Base-by-base conservation (phyloP, 108 stramenopile genomes). In the Nitzschia palea region DNA sequence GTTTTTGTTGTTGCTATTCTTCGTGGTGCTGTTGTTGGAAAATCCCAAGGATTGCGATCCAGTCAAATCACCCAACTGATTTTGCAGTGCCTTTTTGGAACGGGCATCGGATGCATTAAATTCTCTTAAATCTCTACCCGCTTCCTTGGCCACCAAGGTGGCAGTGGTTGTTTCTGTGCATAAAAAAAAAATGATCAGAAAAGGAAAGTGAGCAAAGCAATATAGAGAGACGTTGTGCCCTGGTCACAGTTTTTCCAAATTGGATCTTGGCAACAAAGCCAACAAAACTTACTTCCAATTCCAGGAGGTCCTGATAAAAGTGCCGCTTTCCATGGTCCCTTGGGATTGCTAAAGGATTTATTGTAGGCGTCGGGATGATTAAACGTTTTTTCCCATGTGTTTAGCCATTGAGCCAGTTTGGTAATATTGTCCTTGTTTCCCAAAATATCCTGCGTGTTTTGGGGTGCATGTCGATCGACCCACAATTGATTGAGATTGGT, bases 301-400 rank as follows among this genome's bases (percentile, higher is more conserved):
- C 95, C 95, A 10, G 97, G 97, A n/a, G 96, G 95, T 8, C 97
- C 97, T n/a, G 93, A 95, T 22, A 99, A 76, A 34, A 99, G 78
- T 0, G 96, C 96, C 1, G 97, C 96, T 68, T 91, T 91, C 62
- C 77, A 86, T 9, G 87, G 89, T 1, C 77, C 86, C n/a, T 60
- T 63, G 34, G 76, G 83, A 44, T 77, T 65, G 27, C 62, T 56
- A 61, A 81, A 76, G 12, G 81, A 14, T 37, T 86, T 86, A 26
- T 77, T 80, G 14, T 56, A 65, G 14, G 63, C 53, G 12, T 76
- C 76, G 47, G 79, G 47, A 30, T 80, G 80, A 68, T 91, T 91
- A 48, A 86, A 91, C 6, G 57, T 74, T 2, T 54, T 33, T 68
- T 95, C 96, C 97, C 98, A 99, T 23, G 67, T 69, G 29, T 73